Evolutionary conservation across 139 green algal species (phyloP).

Genomic region (Picochlorum sp.): DNA sequence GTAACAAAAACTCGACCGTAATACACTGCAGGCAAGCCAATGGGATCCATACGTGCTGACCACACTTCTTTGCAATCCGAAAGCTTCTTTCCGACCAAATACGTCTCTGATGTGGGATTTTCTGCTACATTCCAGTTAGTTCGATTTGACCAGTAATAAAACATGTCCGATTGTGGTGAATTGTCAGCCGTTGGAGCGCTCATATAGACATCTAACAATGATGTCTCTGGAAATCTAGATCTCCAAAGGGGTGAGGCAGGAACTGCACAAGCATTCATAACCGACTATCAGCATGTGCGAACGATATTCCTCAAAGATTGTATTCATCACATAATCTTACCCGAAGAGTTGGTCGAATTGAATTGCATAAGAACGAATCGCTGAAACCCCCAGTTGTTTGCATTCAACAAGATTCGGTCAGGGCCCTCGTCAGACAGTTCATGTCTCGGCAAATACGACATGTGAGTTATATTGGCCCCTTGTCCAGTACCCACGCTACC

Average conservation of each 20-base stretch:
- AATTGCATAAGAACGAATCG: background rate
- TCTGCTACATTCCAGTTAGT: constrained; percentile 3
- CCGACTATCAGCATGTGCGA: background rate
- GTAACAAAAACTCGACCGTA: background rate
- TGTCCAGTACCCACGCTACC: constrained; percentile 1
- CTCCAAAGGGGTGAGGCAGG: background rate
- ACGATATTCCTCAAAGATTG: background rate
- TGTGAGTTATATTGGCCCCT: constrained; percentile 2
- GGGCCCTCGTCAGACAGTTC: background rate
- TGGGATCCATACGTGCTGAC: background rate
- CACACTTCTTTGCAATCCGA: background rate
- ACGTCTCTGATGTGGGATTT: background rate
- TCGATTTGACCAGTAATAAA: constrained; percentile 1
- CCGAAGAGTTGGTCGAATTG: background rate
- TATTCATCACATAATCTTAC: background rate
- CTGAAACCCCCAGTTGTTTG: constrained; percentile 10
- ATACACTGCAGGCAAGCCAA: background rate
- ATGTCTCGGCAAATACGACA: background rate
- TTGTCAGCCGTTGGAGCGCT: background rate
- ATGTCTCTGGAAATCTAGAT: background rate
- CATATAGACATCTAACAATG: background rate
- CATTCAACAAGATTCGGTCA: background rate
- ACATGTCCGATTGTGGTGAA: background rate
- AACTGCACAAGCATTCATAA: background rate
- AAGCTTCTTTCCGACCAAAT: background rate